phyloP scores from a whole-genome alignment of 2,329 filamentous ascomycete species.

The Cladosporium sp. region DNA sequence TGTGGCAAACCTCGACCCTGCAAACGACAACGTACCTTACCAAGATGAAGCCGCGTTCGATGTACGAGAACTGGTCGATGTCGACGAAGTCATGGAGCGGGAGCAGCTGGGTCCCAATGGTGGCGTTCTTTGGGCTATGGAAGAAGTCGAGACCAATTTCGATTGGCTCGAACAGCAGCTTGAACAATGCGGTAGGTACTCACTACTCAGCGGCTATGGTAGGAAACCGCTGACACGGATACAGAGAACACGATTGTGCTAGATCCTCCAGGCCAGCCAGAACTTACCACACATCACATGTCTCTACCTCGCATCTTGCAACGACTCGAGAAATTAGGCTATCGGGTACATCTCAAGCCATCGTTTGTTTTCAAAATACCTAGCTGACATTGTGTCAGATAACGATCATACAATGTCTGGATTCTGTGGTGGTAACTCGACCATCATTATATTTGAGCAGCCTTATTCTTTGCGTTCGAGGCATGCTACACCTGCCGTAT shows the following conservation, averaged over 20 bases:
- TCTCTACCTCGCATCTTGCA: constrained; percentile 90
- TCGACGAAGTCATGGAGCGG: constrained; percentile 93
- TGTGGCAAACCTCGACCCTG: constrained; percentile 93
- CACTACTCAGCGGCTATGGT: too few relatives aligned
- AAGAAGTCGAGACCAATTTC: constrained; percentile 90
- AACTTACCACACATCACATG: constrained; percentile 92
- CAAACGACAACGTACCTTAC: constrained; percentile 90
- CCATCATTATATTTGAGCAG: constrained; percentile 95
- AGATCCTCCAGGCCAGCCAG: constrained; percentile 94
- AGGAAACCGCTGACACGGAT: neutral
- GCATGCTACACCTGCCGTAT: constrained; percentile 97
- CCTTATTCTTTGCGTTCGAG: constrained; percentile 83
- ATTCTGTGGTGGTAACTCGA: constrained; percentile 88
- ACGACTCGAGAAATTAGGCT: constrained; percentile 82
- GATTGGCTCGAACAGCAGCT: constrained; percentile 85
- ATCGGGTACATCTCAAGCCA: constrained; percentile 63
- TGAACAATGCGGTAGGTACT: constrained; percentile 47
- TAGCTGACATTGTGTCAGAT: constrained; percentile 54
- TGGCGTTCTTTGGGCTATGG: constrained; percentile 85
- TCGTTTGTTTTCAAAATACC: too few relatives aligned
- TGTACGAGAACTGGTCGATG: constrained; percentile 79
- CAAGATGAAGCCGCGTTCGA: constrained; percentile 70
- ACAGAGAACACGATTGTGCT: constrained; percentile 87
- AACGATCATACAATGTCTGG: constrained; percentile 87
- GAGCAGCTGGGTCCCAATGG: constrained; percentile 90